Evolutionary conservation across 129 eudicot species (phyloP).

Genomic region (Helichrysum umbraculigerum): DNA sequence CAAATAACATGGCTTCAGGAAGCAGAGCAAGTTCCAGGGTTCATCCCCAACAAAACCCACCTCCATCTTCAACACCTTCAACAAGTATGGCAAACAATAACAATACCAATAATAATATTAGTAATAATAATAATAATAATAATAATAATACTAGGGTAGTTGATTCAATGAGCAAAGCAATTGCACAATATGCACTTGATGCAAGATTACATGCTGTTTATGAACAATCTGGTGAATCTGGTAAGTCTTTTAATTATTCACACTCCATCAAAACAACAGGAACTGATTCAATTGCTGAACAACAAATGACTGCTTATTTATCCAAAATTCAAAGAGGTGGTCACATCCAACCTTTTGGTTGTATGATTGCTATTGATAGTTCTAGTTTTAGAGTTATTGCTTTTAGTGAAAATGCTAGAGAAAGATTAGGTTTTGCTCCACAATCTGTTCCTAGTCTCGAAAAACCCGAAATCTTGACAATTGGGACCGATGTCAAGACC

Average conservation of each 20-base stretch:
- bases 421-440: constrained; percentile 65
- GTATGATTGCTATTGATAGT: constrained; percentile 75
- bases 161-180: constrained; percentile 69
- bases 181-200: constrained; percentile 76
- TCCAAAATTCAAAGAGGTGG: constrained; percentile 90
- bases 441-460: constrained; percentile 76
- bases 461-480: constrained; percentile 43
- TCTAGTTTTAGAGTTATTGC: constrained; percentile 59
- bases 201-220: constrained; percentile 79
- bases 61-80: constrained; percentile 27
- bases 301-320: constrained; percentile 75
- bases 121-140: too few species aligned
- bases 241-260: constrained; percentile 79
- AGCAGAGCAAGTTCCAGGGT: constrained; percentile 43
- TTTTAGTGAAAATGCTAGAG: constrained; percentile 76
- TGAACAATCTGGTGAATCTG: constrained; percentile 77
- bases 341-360: constrained; percentile 85
- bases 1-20: constrained; percentile 46
- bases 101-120: too few species aligned
- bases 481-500: constrained; percentile 77
- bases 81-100: constrained; percentile 33
- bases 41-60: constrained; percentile 25
- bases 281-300: constrained; percentile 61
- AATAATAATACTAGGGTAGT: not conserved
- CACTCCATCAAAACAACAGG: constrained; percentile 54